These are phyloP conservation scores for Lachnellula suecica DNA, from an alignment of 2,329 filamentous ascomycete species.

Conservation along the genomic window DNA sequence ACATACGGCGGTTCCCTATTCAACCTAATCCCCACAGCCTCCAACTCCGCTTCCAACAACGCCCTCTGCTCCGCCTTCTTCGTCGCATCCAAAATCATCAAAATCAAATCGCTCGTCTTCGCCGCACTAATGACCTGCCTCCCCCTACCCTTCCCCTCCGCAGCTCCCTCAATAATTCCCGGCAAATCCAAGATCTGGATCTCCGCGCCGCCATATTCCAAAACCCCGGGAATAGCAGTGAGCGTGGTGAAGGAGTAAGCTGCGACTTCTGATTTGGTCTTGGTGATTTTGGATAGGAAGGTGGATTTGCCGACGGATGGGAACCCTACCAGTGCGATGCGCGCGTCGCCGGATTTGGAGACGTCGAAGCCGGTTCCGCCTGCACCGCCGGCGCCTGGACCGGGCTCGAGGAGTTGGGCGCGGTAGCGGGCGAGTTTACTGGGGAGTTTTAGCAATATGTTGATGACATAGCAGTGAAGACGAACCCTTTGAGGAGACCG, in stretches of 20 bases:
- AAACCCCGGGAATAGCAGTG: slow-evolving; percentile 93
- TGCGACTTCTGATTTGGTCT: slow-evolving; percentile 93
- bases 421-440: slow-evolving; percentile 95
- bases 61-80: slow-evolving; percentile 93
- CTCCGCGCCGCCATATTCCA: slow-evolving; percentile 96
- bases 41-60: slow-evolving; percentile 85
- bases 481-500: slow-evolving; percentile 91
- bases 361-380: slow-evolving; percentile 89
- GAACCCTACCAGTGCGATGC: slow-evolving; percentile 97
- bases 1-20: slow-evolving; percentile 87
- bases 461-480: background rate
- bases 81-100: slow-evolving; percentile 96
- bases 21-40: slow-evolving; percentile 90
- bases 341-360: slow-evolving; percentile 92
- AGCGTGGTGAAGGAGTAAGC: slow-evolving; percentile 97
- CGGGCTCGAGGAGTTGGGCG: slow-evolving; percentile 91
- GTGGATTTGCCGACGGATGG: slow-evolving; percentile 98
- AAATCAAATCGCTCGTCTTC: slow-evolving; percentile 94
- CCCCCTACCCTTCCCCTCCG: slow-evolving; percentile 93
- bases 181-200: slow-evolving; percentile 97
- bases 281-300: slow-evolving; percentile 97
- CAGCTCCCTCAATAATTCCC: slow-evolving; percentile 95
- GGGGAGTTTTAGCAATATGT: slow-evolving; percentile 9
- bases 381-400: slow-evolving; percentile 72
- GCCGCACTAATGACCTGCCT: slow-evolving; percentile 96